These are phyloP conservation scores for Trichocladium uniseriatum DNA, from an alignment of 495 filamentous ascomycete species.

Conservation along the genomic window DNA sequence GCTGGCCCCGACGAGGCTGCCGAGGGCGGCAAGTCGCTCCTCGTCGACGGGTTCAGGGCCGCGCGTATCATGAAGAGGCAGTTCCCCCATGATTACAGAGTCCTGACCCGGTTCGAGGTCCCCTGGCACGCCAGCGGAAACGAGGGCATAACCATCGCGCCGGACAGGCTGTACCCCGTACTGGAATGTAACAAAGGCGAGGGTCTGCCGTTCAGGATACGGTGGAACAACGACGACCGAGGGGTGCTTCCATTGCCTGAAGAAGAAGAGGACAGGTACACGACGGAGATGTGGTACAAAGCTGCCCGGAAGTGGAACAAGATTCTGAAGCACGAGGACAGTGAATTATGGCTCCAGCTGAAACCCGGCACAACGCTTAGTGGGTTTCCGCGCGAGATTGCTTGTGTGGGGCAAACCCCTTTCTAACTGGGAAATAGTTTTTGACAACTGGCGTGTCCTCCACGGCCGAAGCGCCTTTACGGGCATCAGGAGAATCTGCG, in stretches of 20 bases:
- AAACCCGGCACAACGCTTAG: conserved; percentile 67
- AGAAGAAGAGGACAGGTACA: too few species aligned
- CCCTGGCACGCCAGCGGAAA: conserved; percentile 80
- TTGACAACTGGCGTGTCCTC: conserved; percentile 92
- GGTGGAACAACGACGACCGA: conserved; percentile 91
- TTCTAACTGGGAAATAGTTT: conserved; percentile 43
- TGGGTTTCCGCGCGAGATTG: too few species aligned
- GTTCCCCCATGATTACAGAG: conserved; percentile 40
- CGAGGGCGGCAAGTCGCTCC: conserved; percentile 57
- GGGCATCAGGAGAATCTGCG: conserved; percentile 78
- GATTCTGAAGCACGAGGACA: conserved; percentile 44
- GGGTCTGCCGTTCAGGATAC: conserved; percentile 50
- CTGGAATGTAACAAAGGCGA: conserved; percentile 44
- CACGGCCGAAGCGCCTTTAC: conserved; percentile 76
- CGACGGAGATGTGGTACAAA: conserved; percentile 57
- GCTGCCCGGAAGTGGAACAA: conserved; percentile 60
- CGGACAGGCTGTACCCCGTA: conserved; percentile 56
- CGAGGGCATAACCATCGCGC: conserved; percentile 65
- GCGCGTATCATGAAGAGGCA: conserved; percentile 46
- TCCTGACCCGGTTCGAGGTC: conserved; percentile 44
- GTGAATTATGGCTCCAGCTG: conserved; percentile 67
- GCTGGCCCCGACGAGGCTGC: conserved; percentile 28
- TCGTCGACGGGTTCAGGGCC: conserved; percentile 77
- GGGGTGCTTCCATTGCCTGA: conserved; percentile 44
- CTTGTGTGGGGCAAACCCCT: too few species aligned